Evolutionary conservation across 768 basidiomycete species (phyloP).

Genomic region (Pholiota microspora): DNA sequence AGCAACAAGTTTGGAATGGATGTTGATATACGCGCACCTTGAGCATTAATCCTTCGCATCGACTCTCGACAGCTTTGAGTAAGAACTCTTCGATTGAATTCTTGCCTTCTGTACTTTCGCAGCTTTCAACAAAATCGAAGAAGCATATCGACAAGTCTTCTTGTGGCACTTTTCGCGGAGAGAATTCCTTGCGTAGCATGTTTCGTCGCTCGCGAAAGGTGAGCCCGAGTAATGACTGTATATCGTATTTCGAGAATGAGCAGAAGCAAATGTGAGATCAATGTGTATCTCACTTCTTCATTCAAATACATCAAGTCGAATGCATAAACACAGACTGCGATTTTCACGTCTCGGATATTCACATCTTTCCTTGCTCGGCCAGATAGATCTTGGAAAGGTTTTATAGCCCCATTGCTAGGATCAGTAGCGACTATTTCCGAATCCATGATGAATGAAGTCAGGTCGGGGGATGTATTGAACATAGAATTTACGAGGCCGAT

Average conservation of each 20-base stretch:
- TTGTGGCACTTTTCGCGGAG: conserved; percentile 38
- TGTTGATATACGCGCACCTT: no score
- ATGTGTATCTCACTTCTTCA: conserved; percentile 53
- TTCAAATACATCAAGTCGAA: conserved; percentile 91
- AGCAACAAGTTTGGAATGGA: neutral
- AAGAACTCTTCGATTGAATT: conserved; percentile 75
- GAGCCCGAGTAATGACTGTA: conserved; percentile 61
- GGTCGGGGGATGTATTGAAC: conserved; percentile 37
- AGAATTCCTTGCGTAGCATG: conserved; percentile 63
- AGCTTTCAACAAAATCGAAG: conserved; percentile 73
- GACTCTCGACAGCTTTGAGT: conserved; percentile 67
- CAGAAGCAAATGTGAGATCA: neutral
- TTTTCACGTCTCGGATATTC: conserved; percentile 65
- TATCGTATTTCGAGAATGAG: neutral
- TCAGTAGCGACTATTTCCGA: conserved; percentile 89
- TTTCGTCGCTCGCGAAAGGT: conserved; percentile 71
- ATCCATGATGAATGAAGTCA: conserved; percentile 74
- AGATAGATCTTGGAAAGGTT: conserved; percentile 85
- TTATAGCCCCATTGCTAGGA: conserved; percentile 54
- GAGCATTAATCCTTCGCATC: conserved; percentile 93
- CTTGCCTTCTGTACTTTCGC: conserved; percentile 61
- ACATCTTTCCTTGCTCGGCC: conserved; percentile 86
- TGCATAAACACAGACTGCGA: conserved; percentile 79
- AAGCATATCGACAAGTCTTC: conserved; percentile 48
- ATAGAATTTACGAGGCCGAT: conserved; percentile 53